phyloP scores from a whole-genome alignment of 1,284 basidiomycete species.

The Agroathelia rolfsii region DNA sequence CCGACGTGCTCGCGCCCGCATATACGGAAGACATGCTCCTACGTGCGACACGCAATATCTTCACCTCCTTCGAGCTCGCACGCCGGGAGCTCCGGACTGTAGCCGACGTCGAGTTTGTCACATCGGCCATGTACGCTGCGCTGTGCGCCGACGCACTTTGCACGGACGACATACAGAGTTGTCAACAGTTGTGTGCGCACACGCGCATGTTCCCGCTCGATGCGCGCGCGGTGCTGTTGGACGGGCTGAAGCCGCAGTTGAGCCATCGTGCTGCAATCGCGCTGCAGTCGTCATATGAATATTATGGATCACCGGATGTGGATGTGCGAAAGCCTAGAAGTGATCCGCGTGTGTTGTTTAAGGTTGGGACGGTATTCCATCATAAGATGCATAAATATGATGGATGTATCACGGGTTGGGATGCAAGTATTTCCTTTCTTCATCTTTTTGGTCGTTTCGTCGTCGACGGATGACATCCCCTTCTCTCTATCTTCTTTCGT shows the following conservation, averaged over 20 bases:
- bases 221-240: slow-evolving; percentile 19
- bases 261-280: slow-evolving; percentile 12
- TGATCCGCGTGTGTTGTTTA: slow-evolving; percentile 16
- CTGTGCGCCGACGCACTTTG: slow-evolving; percentile 23
- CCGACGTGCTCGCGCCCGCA: slow-evolving; percentile 21
- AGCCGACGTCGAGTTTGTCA: slow-evolving; percentile 19
- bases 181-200: slow-evolving; percentile 20
- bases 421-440: slow-evolving; percentile 26
- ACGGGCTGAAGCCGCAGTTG: slow-evolving; percentile 17
- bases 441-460: background rate
- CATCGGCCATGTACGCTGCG: slow-evolving; percentile 22
- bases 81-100: slow-evolving; percentile 8
- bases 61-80: slow-evolving; percentile 17
- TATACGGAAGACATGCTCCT: slow-evolving; percentile 29
- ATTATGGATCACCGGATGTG: slow-evolving; percentile 23
- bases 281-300: slow-evolving; percentile 17
- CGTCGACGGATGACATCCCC: slow-evolving; percentile 1
- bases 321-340: slow-evolving; percentile 16
- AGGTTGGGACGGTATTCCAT: slow-evolving; percentile 40
- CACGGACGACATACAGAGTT: slow-evolving; percentile 17
- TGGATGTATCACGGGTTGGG: slow-evolving; percentile 46
- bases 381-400: slow-evolving; percentile 33
- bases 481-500: slow-evolving; percentile 6
- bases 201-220: slow-evolving; percentile 22
- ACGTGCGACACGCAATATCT: slow-evolving; percentile 29